These are phyloP conservation scores for Capsicum baccatum DNA, from an alignment of 257 asterid species.

Conservation along the genomic window DNA sequence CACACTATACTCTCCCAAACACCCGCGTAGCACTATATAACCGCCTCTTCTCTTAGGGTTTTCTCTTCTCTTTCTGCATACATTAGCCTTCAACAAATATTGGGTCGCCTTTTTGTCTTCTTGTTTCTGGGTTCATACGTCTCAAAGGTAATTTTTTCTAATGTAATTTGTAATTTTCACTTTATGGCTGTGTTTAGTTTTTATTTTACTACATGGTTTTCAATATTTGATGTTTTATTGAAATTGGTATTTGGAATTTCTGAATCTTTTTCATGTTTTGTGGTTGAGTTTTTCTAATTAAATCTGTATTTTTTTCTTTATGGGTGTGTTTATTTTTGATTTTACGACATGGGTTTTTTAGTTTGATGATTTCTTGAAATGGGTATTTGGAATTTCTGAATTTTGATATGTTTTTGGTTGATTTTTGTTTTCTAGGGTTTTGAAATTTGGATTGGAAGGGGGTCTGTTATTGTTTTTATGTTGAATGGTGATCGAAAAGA, in stretches of 20 bases:
- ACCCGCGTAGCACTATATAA: constrained; percentile 33
- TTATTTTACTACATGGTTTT: no score
- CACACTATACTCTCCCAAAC: constrained; percentile 20
- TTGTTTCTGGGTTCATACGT: background rate
- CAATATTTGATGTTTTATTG: no score
- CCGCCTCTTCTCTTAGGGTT: constrained; percentile 41
- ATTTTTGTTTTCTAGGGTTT: constrained; percentile 33
- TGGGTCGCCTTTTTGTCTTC: background rate
- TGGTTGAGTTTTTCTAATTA: background rate
- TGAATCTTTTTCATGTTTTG: no score
- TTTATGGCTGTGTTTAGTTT: no score
- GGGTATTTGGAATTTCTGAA: constrained; percentile 20
- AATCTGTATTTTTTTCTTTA: background rate
- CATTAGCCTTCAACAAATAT: background rate
- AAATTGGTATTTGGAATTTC: no score
- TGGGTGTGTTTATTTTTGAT: background rate
- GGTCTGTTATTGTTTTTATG: constrained; percentile 43
- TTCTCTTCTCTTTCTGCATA: constrained; percentile 17
- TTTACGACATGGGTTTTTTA: background rate
- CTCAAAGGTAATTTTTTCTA: constrained; percentile 6
- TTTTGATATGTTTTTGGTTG: constrained; percentile 22
- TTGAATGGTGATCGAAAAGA: constrained; percentile 97
- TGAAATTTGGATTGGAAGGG: constrained; percentile 30
- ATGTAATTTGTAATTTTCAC: no score
- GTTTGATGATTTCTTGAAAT: background rate